A percentile compares a stretch with the other conserved stretches of the same genome.
Evolutionary conservation across 1,139 yeast species (phyloP).

Genomic region (Eremothecium sinecaudum): DNA sequence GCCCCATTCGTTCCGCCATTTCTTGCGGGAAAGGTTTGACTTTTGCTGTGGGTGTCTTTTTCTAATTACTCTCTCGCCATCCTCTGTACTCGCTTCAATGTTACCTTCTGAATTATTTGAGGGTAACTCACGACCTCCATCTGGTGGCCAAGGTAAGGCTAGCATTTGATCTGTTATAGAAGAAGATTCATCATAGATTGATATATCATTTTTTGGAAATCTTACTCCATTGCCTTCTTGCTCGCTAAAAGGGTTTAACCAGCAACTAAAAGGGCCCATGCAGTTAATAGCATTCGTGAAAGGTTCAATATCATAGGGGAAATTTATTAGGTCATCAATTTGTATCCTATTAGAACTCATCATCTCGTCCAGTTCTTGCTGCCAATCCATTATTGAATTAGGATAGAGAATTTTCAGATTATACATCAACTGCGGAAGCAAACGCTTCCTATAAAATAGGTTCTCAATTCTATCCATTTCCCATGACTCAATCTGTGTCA

Average conservation of each 20-base stretch:
- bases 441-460: conserved; percentile 16
- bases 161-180: conserved; percentile 48
- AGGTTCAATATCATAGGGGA: conserved; percentile 74
- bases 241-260: conserved; percentile 62
- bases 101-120: conserved; percentile 2
- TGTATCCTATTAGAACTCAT: conserved; percentile 10
- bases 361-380: conserved; percentile 13
- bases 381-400: conserved; percentile 8
- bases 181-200: conserved; percentile 29
- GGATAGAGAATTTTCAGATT: conserved; percentile 19
- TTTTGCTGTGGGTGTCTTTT: conserved; percentile 31
- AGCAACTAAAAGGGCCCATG: conserved; percentile 51
- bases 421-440: conserved; percentile 21
- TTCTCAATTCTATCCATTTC: conserved; percentile 73
- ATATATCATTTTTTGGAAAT: conserved; percentile 45
- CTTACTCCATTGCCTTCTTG: conserved; percentile 46
- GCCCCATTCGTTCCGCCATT: conserved; percentile 76
- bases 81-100: conserved; percentile 16
- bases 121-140: conserved; percentile 40
- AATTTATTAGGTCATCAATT: conserved; percentile 40
- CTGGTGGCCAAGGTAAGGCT: conserved; percentile 82
- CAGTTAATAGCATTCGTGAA: conserved; percentile 43
- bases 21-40: conserved; percentile 30
- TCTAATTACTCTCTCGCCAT: conserved; percentile 29
- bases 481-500: conserved; percentile 90